Evolutionary conservation across 331 rosid species (phyloP), one percentile per base, ranked within the genome.

Genomic region (Malus hybrid): DNA sequence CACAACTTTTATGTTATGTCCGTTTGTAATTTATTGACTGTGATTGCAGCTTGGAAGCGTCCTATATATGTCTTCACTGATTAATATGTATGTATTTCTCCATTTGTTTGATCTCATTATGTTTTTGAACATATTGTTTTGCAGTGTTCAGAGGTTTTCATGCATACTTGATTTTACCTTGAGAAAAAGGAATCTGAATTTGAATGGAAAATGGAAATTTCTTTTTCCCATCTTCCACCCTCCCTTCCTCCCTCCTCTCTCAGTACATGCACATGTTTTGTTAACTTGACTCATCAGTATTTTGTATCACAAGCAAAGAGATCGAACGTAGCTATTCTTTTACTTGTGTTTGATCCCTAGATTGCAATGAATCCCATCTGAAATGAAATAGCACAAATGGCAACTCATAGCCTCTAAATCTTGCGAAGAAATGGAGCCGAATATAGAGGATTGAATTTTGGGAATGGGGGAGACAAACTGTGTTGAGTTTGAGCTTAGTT

Each of bases 111-210:
- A 77, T 75, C 66, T 48, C 33, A 44, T 68, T 63, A 24, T 64
- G 8, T 39, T 36, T 81, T 18, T 22, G 20, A 65, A 32, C 73
- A 27, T 48, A 67, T 74, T 74, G 70, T 59, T 46, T 61, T 57
- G 71, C 92, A 93, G 98, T 91, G 98, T 75, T 93, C 98, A 0
- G 98, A 93, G 86, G 97, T 96, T 68, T 93, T 93, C 84, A 93
- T 93, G 98, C 98, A 93, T 87, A 87, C 98, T 34, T 34, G 39
- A 34, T 34, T 74, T 6, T 24, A 46, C 36, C 73, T 69, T 48
- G 27, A 27, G 28, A 27, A 46, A 19, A 24, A 24, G 24, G 24
- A 24, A 24, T 24, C 24, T 24, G 24, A 24, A 24, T 24, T 24
- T 24, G 24, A 24, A 24, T 1, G 24, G 24, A 24, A 24, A 24